These are phyloP conservation scores for Ceratocystis cubensis DNA, from an alignment of 2,329 filamentous ascomycete genomes.

Conservation along the genomic window DNA sequence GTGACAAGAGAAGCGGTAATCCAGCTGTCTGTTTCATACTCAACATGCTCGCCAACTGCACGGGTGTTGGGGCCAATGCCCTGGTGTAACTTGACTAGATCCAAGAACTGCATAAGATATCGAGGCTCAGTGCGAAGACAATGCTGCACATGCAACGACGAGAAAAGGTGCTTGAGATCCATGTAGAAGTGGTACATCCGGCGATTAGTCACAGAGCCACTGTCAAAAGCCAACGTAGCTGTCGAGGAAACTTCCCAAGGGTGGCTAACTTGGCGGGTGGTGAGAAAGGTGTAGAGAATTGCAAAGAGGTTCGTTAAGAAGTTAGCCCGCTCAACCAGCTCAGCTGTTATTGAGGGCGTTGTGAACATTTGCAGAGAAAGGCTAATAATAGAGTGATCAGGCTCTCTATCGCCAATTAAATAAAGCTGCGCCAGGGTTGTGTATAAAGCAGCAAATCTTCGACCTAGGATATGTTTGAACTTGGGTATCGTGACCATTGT, in stretches of 20 bases:
- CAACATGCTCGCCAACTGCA: slow-evolving; percentile 87
- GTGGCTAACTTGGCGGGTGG: slow-evolving; percentile 87
- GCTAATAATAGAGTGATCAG: slow-evolving; percentile 97
- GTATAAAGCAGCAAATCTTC: slow-evolving; percentile 91
- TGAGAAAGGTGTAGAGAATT: slow-evolving; percentile 94
- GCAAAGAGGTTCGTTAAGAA: slow-evolving; percentile 92
- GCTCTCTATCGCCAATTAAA: slow-evolving; percentile 87
- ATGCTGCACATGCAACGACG: slow-evolving; percentile 77
- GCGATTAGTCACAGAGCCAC: slow-evolving; percentile 85
- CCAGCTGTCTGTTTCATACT: slow-evolving; percentile 97
- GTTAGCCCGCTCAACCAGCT: slow-evolving; percentile 88
- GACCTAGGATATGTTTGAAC: slow-evolving; percentile 85
- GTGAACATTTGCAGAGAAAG: slow-evolving; percentile 93
- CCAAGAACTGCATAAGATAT: slow-evolving; percentile 88
- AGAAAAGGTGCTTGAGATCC: slow-evolving; percentile 82
- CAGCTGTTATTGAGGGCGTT: slow-evolving; percentile 88
- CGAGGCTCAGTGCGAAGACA: slow-evolving; percentile 69
- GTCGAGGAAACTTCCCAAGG: slow-evolving; percentile 77
- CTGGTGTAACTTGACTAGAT: slow-evolving; percentile 90
- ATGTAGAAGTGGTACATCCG: slow-evolving; percentile 97
- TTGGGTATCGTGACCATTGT: slow-evolving; percentile 91
- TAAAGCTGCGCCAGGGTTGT: slow-evolving; percentile 89
- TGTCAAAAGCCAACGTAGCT: slow-evolving; percentile 82
- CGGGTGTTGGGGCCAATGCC: slow-evolving; percentile 89
- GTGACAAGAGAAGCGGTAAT: slow-evolving; percentile 92